Evolutionary conservation across 192 early-diverging fungal genomes (phyloP).

Genomic region (Podila epigama): DNA sequence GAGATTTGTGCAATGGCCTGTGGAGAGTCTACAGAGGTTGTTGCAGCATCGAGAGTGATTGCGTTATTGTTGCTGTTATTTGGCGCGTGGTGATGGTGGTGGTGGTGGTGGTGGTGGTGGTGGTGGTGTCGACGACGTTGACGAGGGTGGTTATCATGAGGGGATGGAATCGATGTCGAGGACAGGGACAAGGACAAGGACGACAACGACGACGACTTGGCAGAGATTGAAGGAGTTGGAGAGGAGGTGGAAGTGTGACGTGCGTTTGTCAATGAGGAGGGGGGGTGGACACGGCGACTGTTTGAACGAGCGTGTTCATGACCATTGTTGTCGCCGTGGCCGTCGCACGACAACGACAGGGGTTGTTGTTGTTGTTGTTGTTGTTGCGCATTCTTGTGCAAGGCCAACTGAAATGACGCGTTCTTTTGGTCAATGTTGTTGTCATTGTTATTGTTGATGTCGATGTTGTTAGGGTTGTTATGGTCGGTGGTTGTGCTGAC

Average conservation of each 20-base stretch:
- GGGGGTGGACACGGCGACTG: too few relatives aligned
- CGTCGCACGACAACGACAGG: not conserved
- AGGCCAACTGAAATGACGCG: not conserved
- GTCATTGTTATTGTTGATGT: not conserved
- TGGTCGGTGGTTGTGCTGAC: not conserved
- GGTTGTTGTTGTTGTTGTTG: not conserved
- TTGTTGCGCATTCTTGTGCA: not conserved
- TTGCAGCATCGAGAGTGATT: not conserved
- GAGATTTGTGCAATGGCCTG: slow-evolving; percentile 33
- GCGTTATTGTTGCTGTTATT: not conserved
- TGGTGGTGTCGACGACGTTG: not conserved
- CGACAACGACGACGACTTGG: too few relatives aligned
- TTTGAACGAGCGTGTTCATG: too few relatives aligned
- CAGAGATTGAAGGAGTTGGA: too few relatives aligned
- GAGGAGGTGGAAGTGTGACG: not conserved
- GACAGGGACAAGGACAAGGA: too few relatives aligned
- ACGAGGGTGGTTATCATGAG: not conserved
- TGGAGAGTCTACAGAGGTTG: slow-evolving; percentile 6
- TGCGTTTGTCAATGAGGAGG: too few relatives aligned
- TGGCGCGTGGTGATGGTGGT: not conserved
- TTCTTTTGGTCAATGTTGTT: not conserved
- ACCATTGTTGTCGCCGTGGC: too few relatives aligned
- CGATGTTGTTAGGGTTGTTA: not conserved
- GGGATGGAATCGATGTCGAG: too few relatives aligned
- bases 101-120: not conserved